Conservation (phyloP, 805 yeast species). For the Kockiozyma suomiensis region DNA sequence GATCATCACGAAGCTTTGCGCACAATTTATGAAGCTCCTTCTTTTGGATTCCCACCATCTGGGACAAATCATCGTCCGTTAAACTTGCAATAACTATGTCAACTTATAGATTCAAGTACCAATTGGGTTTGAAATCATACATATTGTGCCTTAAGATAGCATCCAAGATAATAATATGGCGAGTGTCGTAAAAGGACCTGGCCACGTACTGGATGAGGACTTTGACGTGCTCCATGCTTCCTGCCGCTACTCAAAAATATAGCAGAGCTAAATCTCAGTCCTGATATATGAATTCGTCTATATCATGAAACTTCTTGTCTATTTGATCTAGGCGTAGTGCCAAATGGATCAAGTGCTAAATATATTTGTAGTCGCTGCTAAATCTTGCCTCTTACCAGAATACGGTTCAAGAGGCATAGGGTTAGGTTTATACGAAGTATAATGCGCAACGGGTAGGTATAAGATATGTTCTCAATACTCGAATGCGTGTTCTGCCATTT, state of each 20-base stretch:
- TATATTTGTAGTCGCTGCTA: too few species aligned
- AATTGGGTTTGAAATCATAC: slow-evolving; percentile 12
- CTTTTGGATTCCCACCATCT: slow-evolving; percentile 76
- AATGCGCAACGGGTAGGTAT: neutral
- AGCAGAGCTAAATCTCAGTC: neutral
- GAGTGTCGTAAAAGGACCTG: slow-evolving; percentile 82
- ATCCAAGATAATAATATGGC: slow-evolving; percentile 82
- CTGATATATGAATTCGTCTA: too few species aligned
- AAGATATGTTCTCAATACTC: too few species aligned
- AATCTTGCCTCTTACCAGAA: too few species aligned
- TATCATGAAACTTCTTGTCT: too few species aligned
- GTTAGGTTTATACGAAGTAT: neutral
- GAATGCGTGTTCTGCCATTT: too few species aligned
- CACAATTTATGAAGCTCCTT: slow-evolving; percentile 85
- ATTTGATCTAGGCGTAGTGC: too few species aligned
- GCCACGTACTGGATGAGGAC: slow-evolving; percentile 71
- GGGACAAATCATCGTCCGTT: slow-evolving; percentile 87
- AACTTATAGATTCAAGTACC: neutral
- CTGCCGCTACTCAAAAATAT: neutral
- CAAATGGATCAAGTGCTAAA: too few species aligned
- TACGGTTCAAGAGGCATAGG: too few species aligned
- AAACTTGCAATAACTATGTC: slow-evolving; percentile 43
- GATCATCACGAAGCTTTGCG: slow-evolving; percentile 80
- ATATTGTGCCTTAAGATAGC: slow-evolving; percentile 87
- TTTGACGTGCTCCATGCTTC: slow-evolving; percentile 31